Evolutionary conservation across 176 grass and related monocot species (phyloP), one percentile per base, ranked within the genome.

Genomic region (Eragrostis curvula): DNA sequence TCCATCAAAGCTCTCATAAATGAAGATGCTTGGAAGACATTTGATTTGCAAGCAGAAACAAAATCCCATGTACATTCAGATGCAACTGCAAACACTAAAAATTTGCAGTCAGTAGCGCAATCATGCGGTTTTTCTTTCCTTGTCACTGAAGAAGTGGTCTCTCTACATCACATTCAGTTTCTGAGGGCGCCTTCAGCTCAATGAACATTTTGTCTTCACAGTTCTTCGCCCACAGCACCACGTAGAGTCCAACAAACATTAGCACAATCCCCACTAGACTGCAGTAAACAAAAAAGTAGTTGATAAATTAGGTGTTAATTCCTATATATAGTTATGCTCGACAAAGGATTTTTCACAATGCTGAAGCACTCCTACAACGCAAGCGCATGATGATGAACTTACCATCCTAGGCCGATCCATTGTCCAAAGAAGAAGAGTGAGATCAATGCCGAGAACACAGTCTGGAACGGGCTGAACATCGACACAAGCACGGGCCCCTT

Each of bases 201-300:
- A 60, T 21, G 23, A 81, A 39, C 84, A 74, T 80, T 24, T 76
- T 70, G 71, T 66, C 85, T 75, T 88, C 85, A 23, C 49, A 65
- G 44, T 81, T 91, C 83, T 91, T 94, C 11, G 89, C 85, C 87
- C 83, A 94, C 27, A 94, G 50, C 63, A 94, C 80, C 27, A 87
- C 55, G 61, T 91, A 89, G n/a, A 94, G 84, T 57, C 92, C 92
- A 36, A 78, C 41, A 81, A 91, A 91, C 92, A 94, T 89, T 55
- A 94, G 87, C 17, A 87, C 52, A 9, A 89, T 85, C 44, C 88
- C 92, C 15, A 74, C 66, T 11, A 82, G 43, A 59, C 89, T 91
- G 92, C 61, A 84, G 47, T 17, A 6, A 39, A 29, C n/a, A n/a
- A 25, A 62, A 8, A 25, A 18, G 12, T 16, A 10, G n/a, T 76